A percentile compares a stretch with the other conserved stretches of the same genome.
Conservation (phyloP, 1,284 basidiomycete species). For the Cystobasidium pallidum region DNA sequence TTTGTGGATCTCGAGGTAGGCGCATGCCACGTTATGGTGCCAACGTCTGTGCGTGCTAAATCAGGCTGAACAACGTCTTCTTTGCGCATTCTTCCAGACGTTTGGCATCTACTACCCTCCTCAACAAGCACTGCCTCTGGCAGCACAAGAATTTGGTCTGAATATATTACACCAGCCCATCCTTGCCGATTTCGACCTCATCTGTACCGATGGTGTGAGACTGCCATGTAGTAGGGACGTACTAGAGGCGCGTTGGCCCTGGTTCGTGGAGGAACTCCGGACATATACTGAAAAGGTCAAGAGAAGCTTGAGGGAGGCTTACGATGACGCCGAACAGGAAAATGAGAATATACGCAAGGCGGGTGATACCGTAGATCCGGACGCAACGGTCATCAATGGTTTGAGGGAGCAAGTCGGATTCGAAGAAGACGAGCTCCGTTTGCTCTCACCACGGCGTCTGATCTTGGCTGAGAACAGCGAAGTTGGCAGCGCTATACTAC, state of each 20-base stretch:
- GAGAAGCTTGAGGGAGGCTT: conserved; percentile 18
- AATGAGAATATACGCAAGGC: conserved; percentile 9
- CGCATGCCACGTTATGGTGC: background rate
- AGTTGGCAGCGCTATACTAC: conserved; percentile 81
- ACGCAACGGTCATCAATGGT: conserved; percentile 5
- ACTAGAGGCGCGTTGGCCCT: conserved; percentile 85
- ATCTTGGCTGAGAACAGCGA: conserved; percentile 85
- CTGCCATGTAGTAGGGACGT: conserved; percentile 79
- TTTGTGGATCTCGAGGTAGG: conserved; percentile 77
- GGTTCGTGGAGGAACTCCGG: conserved; percentile 74
- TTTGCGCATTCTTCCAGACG: conserved; percentile 58
- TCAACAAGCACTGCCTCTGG: conserved; percentile 61
- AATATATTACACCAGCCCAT: conserved; percentile 45
- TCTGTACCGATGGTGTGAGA: conserved; percentile 84
- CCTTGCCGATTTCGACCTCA: conserved; percentile 77
- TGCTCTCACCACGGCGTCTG: conserved; percentile 75
- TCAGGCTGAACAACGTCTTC: too few relatives aligned
- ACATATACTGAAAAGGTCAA: conserved; percentile 9
- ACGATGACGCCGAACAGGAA: conserved; percentile 24
- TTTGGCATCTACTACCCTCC: conserved; percentile 92
- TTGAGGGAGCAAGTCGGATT: background rate
- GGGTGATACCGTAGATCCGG: conserved; percentile 8
- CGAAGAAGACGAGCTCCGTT: conserved; percentile 57
- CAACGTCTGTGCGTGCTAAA: too few relatives aligned
- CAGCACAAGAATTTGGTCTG: conserved; percentile 49